Percentiles rank a stretch among this genome's conserved stretches.
Evolutionary conservation across 805 yeast genomes (phyloP).

Genomic region (Pichia phayaonensis): DNA sequence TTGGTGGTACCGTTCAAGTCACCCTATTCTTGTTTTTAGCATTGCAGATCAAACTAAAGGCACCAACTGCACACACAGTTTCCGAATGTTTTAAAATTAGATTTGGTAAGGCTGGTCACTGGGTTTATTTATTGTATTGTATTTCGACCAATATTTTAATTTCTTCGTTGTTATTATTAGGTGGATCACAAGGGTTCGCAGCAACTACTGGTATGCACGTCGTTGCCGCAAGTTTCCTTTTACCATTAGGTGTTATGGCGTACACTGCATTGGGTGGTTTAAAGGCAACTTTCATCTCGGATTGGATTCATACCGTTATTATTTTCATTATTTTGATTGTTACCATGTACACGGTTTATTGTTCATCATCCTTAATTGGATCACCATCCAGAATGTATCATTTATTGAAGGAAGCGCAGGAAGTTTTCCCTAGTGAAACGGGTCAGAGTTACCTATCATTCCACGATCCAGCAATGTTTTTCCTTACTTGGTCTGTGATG

Average conservation of each 20-base stretch:
- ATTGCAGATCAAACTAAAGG: constrained; percentile 32
- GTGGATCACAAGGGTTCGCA: constrained; percentile 38
- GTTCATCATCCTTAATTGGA: constrained; percentile 33
- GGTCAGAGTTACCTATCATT: constrained; percentile 29
- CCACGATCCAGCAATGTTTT: constrained; percentile 25
- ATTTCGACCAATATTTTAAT: constrained; percentile 31
- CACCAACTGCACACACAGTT: constrained; percentile 37
- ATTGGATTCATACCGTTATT: constrained; percentile 41
- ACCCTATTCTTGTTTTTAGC: constrained; percentile 31
- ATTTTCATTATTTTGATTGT: constrained; percentile 27
- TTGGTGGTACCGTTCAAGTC: constrained; percentile 33
- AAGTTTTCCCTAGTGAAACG: constrained; percentile 23
- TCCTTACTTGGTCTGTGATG: constrained; percentile 25
- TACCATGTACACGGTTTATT: constrained; percentile 28
- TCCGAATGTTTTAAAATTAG: constrained; percentile 33
- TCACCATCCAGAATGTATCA: constrained; percentile 39
- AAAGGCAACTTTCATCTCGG: constrained; percentile 47
- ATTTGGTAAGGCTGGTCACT: constrained; percentile 32
- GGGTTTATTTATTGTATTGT: constrained; percentile 29
- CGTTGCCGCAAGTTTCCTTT: constrained; percentile 37
- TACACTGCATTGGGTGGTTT: constrained; percentile 47
- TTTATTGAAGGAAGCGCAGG: constrained; percentile 29
- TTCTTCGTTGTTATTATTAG: constrained; percentile 28
- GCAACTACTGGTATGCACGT: constrained; percentile 39
- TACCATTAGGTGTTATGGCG: constrained; percentile 40